Evolutionary conservation across 164 flowering plant genomes (phyloP).

Genomic region (Chimonanthus salicifolius): DNA sequence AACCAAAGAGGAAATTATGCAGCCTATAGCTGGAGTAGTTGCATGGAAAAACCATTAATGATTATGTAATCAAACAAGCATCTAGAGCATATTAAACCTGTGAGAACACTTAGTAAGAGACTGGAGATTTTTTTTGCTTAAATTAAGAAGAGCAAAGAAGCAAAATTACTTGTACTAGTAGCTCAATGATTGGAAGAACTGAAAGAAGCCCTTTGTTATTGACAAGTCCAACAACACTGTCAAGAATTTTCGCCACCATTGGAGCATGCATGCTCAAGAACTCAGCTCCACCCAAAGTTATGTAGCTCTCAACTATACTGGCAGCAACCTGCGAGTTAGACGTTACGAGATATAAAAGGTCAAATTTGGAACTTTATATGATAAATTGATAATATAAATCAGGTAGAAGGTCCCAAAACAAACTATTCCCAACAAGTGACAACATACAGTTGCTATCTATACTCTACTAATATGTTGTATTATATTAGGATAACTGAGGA

Average conservation of each 20-base stretch:
- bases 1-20: too few relatives aligned
- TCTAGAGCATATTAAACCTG: not conserved
- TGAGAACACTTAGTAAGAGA: not conserved
- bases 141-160: not conserved
- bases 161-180: conserved; percentile 67
- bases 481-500: too few relatives aligned
- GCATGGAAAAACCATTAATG: too few relatives aligned
- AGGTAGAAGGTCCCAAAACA: too few relatives aligned
- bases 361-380: not conserved
- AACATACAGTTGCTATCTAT: not conserved
- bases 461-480: too few relatives aligned
- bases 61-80: not conserved
- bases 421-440: not conserved
- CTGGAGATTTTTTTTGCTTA: not conserved
- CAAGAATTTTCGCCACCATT: conserved; percentile 66
- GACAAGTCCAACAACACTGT: conserved; percentile 75
- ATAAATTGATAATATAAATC: not conserved
- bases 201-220: conserved; percentile 82
- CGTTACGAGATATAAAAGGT: not conserved
- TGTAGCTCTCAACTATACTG: conserved; percentile 65
- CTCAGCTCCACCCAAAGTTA: conserved; percentile 76
- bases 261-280: conserved; percentile 74
- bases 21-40: too few relatives aligned
- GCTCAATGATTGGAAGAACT: conserved; percentile 74
- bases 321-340: conserved; percentile 59